Percentiles rank a stretch among this genome's conserved stretches.
Conservation (phyloP, 768 basidiomycete genomes). For the Trametes gibbosa region DNA sequence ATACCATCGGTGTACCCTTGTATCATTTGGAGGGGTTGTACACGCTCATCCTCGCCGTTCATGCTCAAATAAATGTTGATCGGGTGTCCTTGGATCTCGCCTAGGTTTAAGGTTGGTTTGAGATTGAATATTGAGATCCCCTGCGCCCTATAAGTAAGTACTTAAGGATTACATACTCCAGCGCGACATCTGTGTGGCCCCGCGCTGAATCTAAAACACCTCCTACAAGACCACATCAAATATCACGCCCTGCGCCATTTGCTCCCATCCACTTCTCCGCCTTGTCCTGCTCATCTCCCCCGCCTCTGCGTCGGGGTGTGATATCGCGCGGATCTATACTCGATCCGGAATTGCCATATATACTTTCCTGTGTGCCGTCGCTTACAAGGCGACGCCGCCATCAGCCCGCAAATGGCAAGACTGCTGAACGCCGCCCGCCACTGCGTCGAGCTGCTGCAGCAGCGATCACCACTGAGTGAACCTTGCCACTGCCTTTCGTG, state of each 20-base stretch:
- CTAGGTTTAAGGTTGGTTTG: conserved; percentile 5
- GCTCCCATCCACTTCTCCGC: neutral
- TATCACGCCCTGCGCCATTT: neutral
- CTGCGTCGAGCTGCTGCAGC: neutral
- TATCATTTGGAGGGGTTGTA: neutral
- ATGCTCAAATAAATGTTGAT: neutral
- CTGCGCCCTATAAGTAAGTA: neutral
- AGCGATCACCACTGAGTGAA: neutral
- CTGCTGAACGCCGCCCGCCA: neutral
- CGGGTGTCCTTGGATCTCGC: neutral
- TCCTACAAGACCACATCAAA: neutral
- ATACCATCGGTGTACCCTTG: neutral
- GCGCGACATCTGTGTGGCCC: too few species aligned
- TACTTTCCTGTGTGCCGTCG: conserved; percentile 10
- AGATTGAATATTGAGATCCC: neutral
- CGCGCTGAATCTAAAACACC: neutral
- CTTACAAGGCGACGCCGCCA: conserved; percentile 9
- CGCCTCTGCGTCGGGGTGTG: neutral
- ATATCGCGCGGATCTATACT: neutral
- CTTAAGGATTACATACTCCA: too few species aligned
- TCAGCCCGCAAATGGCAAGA: conserved; percentile 12
- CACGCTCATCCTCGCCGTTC: neutral
- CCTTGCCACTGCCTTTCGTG: neutral
- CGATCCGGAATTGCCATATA: conserved; percentile 1
- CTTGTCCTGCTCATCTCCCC: neutral